Evolutionary conservation across 805 yeast genomes (phyloP), one percentile per base, ranked within the genome.

Genomic region (Scheffersomyces amazonensis): DNA sequence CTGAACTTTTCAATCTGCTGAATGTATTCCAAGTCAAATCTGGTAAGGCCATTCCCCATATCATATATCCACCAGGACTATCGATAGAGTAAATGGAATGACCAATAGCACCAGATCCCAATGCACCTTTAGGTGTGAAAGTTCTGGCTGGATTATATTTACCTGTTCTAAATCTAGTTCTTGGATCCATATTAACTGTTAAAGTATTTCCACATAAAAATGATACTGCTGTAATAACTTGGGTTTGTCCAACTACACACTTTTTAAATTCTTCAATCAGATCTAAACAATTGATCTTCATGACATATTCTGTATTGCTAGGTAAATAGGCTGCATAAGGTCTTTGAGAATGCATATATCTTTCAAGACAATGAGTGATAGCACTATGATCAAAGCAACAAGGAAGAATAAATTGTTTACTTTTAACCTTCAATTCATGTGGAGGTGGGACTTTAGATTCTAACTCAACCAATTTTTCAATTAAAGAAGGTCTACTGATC

Each of bases 11-110:
- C 12, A 55, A 35, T 37, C 61, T 50, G 7, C 56, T 44, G 38
- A 62, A 62, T 1, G 67, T 59, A 34, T 60, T 58, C 67, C 67
- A 62, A 32, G 55, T 54, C 35, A 52, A 47, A 37, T 51, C 53
- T 38, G 98, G 98, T 48, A 93, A 81, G 8, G 99, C 93, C 58
- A 98, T 80, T 40, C 98, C 99, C 45, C 89, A 90, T 50, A 91
- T 75, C 68, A 91, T 98, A 66, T 91, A 91, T 22, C 99, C 99
- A 66, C 99, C 99, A 33, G 99, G 99, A 17, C 96, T 88, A 49
- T 88, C 95, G 90, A 91, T 90, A 22, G 98, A 88, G 64, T 91
- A 91, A 52, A 91, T 90, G 69, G 98, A 91, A 98, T 91, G 90
- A 75, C 89, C 91, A 87, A 84, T 87, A 51, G 98, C 98, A 46